A percentile compares a stretch with the other conserved stretches of the same genome.
Evolutionary conservation across 108 stramenopile species (phyloP).

Genomic region (Skeletonema costatum): DNA sequence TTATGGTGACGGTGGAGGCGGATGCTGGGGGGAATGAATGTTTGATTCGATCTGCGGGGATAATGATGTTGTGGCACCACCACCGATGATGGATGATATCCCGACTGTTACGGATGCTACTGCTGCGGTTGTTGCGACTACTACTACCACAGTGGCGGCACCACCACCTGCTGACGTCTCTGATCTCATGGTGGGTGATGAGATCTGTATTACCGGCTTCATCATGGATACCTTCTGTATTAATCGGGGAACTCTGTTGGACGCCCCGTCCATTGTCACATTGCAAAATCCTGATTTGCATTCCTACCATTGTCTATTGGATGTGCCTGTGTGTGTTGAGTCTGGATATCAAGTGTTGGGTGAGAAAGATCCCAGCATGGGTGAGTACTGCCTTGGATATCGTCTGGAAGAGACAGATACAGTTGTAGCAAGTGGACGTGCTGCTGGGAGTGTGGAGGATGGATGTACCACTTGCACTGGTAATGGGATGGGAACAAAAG

Average conservation of each 20-base stretch:
- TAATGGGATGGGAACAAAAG: slow-evolving; percentile 1
- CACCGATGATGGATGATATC: neutral
- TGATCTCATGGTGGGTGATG: slow-evolving; percentile 23
- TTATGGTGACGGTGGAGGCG: slow-evolving; percentile 4
- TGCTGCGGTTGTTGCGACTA: neutral
- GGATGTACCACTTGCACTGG: slow-evolving; percentile 25
- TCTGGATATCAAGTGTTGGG: slow-evolving; percentile 32
- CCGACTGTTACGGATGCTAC: neutral
- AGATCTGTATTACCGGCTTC: slow-evolving; percentile 39
- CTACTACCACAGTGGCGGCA: neutral
- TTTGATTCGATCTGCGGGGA: neutral
- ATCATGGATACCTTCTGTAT: slow-evolving; percentile 51
- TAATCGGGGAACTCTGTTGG: slow-evolving; percentile 35
- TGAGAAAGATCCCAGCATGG: slow-evolving; percentile 14
- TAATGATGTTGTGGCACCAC: neutral
- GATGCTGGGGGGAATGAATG: neutral
- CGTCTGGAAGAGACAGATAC: slow-evolving; percentile 20
- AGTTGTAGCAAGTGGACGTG: too few relatives aligned
- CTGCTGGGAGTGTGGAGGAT: slow-evolving; percentile 8
- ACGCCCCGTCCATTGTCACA: slow-evolving; percentile 13
- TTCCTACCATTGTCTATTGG: slow-evolving; percentile 44
- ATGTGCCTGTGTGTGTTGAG: slow-evolving; percentile 17
- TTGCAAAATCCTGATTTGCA: slow-evolving; percentile 36
- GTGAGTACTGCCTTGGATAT: slow-evolving; percentile 22
- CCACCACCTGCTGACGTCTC: neutral